These are phyloP conservation scores for Saccharomyces hybrid DNA, from an alignment of 1,139 yeast species.

Conservation along the genomic window DNA sequence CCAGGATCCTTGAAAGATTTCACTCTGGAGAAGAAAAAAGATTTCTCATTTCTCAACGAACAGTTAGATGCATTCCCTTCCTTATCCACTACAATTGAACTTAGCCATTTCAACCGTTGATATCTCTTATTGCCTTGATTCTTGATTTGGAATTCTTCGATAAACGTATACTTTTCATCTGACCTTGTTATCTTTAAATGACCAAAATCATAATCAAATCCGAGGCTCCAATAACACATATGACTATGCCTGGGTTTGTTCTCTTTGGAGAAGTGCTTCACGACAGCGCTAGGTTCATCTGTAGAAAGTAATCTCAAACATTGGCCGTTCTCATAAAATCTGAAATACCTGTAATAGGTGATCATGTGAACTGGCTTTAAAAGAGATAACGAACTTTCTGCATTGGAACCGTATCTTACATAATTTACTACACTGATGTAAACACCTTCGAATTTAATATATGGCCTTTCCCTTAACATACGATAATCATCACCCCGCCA, in stretches of 20 bases:
- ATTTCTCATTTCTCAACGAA: conserved; percentile 61
- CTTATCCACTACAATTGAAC: conserved; percentile 50
- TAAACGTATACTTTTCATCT: conserved; percentile 54
- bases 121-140: conserved; percentile 53
- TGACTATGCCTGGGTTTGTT: conserved; percentile 30
- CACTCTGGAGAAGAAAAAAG: conserved; percentile 65
- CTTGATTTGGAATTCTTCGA: conserved; percentile 52
- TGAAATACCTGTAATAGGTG: conserved; percentile 76
- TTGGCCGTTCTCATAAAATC: conserved; percentile 76
- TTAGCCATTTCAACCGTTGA: conserved; percentile 62
- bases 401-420: conserved; percentile 68
- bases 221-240: conserved; percentile 46
- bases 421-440: conserved; percentile 83
- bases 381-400: conserved; percentile 63
- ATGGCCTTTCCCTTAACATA: conserved; percentile 56
- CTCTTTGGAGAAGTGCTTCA: conserved; percentile 44
- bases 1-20: conserved; percentile 34
- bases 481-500: conserved; percentile 48
- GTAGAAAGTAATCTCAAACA: conserved; percentile 61
- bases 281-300: conserved; percentile 56
- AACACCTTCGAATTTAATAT: conserved; percentile 70
- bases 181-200: conserved; percentile 53
- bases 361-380: conserved; percentile 71
- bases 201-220: conserved; percentile 42
- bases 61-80: conserved; percentile 50